Evolutionary conservation across 331 rosid genomes (phyloP).

Genomic region (Stylosanthes scabra): DNA sequence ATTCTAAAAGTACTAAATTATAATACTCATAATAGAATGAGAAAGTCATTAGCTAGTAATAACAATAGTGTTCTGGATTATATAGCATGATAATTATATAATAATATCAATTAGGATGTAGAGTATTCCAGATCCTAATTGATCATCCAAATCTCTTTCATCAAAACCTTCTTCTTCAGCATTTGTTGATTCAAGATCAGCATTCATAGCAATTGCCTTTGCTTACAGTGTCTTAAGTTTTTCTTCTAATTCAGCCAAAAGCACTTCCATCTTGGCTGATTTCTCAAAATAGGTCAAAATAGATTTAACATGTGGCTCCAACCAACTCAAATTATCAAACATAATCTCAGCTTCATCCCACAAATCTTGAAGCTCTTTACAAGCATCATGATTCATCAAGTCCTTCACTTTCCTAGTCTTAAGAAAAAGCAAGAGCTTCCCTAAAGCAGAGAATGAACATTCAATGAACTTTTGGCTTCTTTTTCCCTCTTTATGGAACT

Average conservation of each 20-base stretch:
- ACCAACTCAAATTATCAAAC: constrained; percentile 25
- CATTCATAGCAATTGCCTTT: too few species aligned
- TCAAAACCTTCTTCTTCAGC: too few species aligned
- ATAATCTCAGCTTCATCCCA: constrained; percentile 34
- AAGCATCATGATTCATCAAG: constrained; percentile 9
- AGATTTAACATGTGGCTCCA: constrained; percentile 24
- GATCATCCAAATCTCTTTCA: neutral
- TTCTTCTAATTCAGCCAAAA: neutral
- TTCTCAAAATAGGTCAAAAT: constrained; percentile 2
- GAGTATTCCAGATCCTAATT: too few species aligned
- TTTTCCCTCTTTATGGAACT: neutral
- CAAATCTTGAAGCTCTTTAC: neutral
- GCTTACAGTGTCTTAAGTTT: too few species aligned
- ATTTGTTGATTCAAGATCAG: too few species aligned
- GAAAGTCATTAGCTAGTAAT: too few species aligned
- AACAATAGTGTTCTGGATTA: too few species aligned
- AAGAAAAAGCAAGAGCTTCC: neutral
- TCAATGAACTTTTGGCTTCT: neutral
- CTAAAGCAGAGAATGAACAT: neutral
- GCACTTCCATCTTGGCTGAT: neutral
- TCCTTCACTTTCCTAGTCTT: constrained; percentile 7
- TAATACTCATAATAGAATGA: too few species aligned
- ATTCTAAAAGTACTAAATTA: too few species aligned
- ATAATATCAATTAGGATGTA: too few species aligned
- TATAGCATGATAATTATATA: too few species aligned